Evolutionary conservation across 768 basidiomycete species (phyloP), one percentile per base, ranked within the genome.

Genomic region (Serpula lacrymans): DNA sequence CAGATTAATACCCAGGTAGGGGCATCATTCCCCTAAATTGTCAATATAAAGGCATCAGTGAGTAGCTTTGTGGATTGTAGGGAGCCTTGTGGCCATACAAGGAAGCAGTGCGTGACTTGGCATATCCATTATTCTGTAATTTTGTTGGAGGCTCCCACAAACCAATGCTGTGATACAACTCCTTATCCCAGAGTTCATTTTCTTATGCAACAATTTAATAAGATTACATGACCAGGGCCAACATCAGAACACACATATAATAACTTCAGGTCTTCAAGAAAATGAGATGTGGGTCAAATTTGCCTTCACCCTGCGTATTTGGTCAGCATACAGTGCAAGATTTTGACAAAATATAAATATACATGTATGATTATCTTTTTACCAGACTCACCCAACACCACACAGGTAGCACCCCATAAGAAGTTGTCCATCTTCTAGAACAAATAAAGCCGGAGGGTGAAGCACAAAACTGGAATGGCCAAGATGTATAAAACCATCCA

Each of bases 401-500:
- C 59, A 76, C 87, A 84, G 3, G 88, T 91, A 27, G 74, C 70
- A 74, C 88, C 88, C 87, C 88, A 88, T 1, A 83, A 86, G 76
- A 91, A 93, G 61, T 91, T 88, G 63, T 92, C 89, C 89, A 93
- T 92, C 54, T 67, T 73, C 90, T 89, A 94, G 81, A 93, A 91
- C 13, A 87, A 89, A 62, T 88, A 89, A 4, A 92, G 63, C 12
- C 88, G 89, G n/a, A 93, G 75, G 68, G 86, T 76, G 76, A 92
- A 86, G 13, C 87, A 88, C 68, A 91, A 92, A 24, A 77, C 74
- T 7, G 90, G 90, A 45, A 93, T 86, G 43, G 91, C 90, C 28
- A 89, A 58, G 58, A 94, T 88, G 65, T 94, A 96, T 69, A 96
- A 85, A 20, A 86, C 48, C 82, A 88, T 86, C 88, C 88, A 92